Evolutionary conservation across 148 eudicot genomes (phyloP).

Genomic region (Amaranthus hypochondriacus): DNA sequence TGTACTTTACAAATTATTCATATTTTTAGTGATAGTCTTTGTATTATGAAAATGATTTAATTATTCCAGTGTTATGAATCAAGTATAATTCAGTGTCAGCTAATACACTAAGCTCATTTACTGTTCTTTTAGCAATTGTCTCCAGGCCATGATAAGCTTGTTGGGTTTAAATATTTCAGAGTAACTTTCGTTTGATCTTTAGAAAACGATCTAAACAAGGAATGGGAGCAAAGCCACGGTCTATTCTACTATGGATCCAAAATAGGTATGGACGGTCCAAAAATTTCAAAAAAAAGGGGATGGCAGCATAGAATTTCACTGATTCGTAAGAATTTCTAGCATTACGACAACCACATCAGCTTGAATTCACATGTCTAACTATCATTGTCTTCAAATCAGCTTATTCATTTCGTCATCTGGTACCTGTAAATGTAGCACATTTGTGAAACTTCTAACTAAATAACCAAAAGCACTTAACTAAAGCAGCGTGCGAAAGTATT

Average conservation of each 20-base stretch:
- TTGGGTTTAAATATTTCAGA: no score
- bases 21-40: no score
- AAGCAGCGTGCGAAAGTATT: background rate
- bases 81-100: no score
- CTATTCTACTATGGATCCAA: background rate
- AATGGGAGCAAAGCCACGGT: background rate
- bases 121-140: no score
- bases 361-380: background rate
- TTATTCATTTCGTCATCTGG: constrained; percentile 3
- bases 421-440: background rate
- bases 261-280: constrained; percentile 1
- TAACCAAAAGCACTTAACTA: background rate
- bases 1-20: no score
- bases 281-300: background rate
- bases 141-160: no score
- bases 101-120: no score
- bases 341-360: background rate
- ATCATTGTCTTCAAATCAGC: background rate
- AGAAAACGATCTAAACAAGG: no score
- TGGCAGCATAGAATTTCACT: background rate
- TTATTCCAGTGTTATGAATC: no score
- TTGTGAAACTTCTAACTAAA: background rate
- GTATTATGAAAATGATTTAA: no score
- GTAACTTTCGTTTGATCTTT: no score
- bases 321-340: background rate